Evolutionary conservation across 2,329 filamentous ascomycete species (phyloP).

Genomic region (Mollisiaceae sp.): DNA sequence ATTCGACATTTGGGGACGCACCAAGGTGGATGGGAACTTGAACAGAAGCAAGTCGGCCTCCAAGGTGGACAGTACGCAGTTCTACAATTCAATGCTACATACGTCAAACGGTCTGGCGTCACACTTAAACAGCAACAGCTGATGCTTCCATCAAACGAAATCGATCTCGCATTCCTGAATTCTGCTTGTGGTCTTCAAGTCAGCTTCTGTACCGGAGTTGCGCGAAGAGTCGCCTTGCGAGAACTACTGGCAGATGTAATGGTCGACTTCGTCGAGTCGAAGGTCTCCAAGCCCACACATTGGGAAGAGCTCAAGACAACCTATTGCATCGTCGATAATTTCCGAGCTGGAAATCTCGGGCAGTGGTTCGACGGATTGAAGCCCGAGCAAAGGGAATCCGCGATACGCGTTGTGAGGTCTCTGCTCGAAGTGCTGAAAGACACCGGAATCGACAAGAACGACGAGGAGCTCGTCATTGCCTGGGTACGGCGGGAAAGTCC

Average conservation of each 20-base stretch:
- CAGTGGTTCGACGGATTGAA: background rate
- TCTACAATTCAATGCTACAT: constrained; percentile 19
- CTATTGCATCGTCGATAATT: no score
- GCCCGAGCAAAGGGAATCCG: constrained; percentile 13
- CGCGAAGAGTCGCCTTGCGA: constrained; percentile 30
- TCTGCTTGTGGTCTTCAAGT: constrained; percentile 32
- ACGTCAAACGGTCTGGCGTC: constrained; percentile 4
- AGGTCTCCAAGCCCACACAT: no score
- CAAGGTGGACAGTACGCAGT: constrained; percentile 10
- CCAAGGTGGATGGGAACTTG: background rate
- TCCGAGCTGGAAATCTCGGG: no score
- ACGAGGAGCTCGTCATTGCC: constrained; percentile 7
- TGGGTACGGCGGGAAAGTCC: background rate
- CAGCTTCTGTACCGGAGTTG: constrained; percentile 36
- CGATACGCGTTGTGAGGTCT: constrained; percentile 16
- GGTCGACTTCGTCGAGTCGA: no score
- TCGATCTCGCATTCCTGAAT: background rate
- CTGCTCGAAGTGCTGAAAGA: constrained; percentile 20
- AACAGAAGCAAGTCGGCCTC: constrained; percentile 11
- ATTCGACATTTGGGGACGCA: background rate
- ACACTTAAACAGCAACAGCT: background rate
- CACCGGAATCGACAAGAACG: constrained; percentile 16
- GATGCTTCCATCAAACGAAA: background rate
- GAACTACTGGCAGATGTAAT: constrained; percentile 31
- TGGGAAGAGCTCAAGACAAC: no score